These are phyloP conservation scores for Tremella mesenterica DNA, from an alignment of 768 basidiomycete species.

Conservation along the genomic window DNA sequence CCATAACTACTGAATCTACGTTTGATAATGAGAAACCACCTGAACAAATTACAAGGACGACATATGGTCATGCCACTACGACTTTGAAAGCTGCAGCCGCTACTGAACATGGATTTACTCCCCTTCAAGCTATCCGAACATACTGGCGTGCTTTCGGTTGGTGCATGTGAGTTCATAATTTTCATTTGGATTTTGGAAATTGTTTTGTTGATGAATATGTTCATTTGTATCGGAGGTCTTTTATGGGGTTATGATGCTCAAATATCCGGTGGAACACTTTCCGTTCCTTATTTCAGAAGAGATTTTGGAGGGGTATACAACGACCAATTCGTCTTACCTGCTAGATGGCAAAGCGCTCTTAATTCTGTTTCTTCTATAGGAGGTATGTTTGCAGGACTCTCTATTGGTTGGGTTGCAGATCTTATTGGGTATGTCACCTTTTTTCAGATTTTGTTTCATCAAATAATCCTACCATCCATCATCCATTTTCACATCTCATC, in stretches of 20 bases:
- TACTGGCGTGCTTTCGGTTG: conserved; percentile 11
- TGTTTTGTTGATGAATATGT: too few relatives aligned
- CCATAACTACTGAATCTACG: too few relatives aligned
- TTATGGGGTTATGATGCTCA: conserved; percentile 19
- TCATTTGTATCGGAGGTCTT: conserved; percentile 12
- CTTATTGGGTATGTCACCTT: conserved; percentile 7
- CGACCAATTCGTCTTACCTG: conserved; percentile 7
- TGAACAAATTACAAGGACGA: neutral
- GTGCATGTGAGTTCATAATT: neutral
- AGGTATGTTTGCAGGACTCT: conserved; percentile 10
- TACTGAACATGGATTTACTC: conserved; percentile 5
- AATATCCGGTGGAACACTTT: conserved; percentile 12
- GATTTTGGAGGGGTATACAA: conserved; percentile 17
- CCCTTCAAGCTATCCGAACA: conserved; percentile 7
- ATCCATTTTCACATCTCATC: too few relatives aligned
- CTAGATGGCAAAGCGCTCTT: conserved; percentile 15
- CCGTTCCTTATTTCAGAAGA: conserved; percentile 11
- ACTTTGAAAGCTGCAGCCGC: conserved; percentile 7
- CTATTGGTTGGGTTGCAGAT: conserved; percentile 11
- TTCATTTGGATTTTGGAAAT: too few relatives aligned
- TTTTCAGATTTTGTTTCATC: neutral
- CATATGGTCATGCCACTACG: neutral
- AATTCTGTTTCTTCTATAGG: conserved; percentile 13
- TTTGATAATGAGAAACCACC: too few relatives aligned
- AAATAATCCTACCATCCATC: too few relatives aligned